Evolutionary conservation across 352 stramenopile genomes (phyloP), one percentile per base, ranked within the genome.

Genomic region (Globisporangium canariense): DNA sequence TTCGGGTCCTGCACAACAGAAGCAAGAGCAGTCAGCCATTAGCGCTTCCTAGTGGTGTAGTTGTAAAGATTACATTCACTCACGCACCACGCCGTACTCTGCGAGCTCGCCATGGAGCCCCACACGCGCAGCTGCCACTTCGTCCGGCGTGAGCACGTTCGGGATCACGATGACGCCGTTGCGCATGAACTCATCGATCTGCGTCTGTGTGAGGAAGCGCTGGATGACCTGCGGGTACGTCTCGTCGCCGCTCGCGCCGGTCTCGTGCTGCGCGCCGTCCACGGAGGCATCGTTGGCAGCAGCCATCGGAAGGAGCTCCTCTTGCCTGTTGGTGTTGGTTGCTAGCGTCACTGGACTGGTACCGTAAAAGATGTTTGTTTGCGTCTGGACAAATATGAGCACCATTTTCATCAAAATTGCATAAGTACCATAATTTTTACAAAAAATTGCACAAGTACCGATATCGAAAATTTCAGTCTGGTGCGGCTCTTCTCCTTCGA

Each of bases 81-180:
- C 52, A 79, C 72, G 52, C 56, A 92, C 86, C 74, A 94, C 83
- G 43, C 76, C 80, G 62, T 93, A 90, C 66, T 80, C 81, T 56
- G 74, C 65, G 32, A 93, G 71, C 62, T 93, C 83, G 20, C 34
- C 38, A 58, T 95, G 84, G 38, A 97, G 70, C 11, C 76, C 84
- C 8, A 28, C 49, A 38, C 85, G 74, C 25, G 83, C 83, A 45
- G 73, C 68, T 4, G 68, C 69, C 58, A 97, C 71, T 54, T 93
- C 81, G 2, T 85, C 70, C 0, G 70, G 49, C 10, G 73, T 81
- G 14, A 97, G 62, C 7, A 96, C 76, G 58, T 93, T 78, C 1
- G 81, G 78, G 10, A 96, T 78, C 9, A 96, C 84, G 14, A 97
- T 52, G 45, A 94, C 80, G 34, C 87, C 89, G 30, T 78, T 68